Conservation (phyloP, 1,139 yeast genomes). For the Keqinozyma sinolaborantium region DNA sequence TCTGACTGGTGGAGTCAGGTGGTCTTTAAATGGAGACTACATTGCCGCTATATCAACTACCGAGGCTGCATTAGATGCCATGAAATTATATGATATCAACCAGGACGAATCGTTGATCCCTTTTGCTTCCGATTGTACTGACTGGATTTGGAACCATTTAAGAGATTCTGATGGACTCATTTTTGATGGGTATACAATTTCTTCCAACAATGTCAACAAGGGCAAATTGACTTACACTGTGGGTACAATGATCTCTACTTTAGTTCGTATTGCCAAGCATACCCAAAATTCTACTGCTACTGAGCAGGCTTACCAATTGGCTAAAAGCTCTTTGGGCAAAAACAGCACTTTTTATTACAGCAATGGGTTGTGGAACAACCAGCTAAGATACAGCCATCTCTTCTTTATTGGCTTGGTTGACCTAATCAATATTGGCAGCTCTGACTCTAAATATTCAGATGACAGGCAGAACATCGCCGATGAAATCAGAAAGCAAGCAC, state of each 20-base stretch:
- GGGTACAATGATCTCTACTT: slow-evolving; percentile 29
- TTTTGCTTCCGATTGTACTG: slow-evolving; percentile 21
- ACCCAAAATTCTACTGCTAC: slow-evolving; percentile 12
- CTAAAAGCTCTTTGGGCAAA: slow-evolving; percentile 12
- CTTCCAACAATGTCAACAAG: slow-evolving; percentile 18
- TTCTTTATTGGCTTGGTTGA: slow-evolving; percentile 24
- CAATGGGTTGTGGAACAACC: slow-evolving; percentile 21
- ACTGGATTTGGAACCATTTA: slow-evolving; percentile 23
- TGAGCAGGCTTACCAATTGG: slow-evolving; percentile 10
- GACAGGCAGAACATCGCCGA: slow-evolving; percentile 8
- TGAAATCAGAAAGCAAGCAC: slow-evolving; percentile 21
- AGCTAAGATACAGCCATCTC: slow-evolving; percentile 20
- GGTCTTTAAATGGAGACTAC: slow-evolving; percentile 22
- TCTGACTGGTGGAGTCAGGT: slow-evolving; percentile 31
- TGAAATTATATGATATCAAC: slow-evolving; percentile 18
- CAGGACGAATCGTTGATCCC: slow-evolving; percentile 16
- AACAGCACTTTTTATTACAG: slow-evolving; percentile 20
- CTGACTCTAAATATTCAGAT: too few relatives aligned
- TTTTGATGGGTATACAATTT: slow-evolving; percentile 24
- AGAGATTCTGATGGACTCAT: slow-evolving; percentile 27
- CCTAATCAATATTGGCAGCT: slow-evolving; percentile 13
- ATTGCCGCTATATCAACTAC: slow-evolving; percentile 31
- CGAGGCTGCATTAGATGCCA: slow-evolving; percentile 33
- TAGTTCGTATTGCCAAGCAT: slow-evolving; percentile 18
- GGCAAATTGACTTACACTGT: slow-evolving; percentile 36